phyloP scores from a whole-genome alignment of 1,284 basidiomycete species.

The Phlebopus sp. region DNA sequence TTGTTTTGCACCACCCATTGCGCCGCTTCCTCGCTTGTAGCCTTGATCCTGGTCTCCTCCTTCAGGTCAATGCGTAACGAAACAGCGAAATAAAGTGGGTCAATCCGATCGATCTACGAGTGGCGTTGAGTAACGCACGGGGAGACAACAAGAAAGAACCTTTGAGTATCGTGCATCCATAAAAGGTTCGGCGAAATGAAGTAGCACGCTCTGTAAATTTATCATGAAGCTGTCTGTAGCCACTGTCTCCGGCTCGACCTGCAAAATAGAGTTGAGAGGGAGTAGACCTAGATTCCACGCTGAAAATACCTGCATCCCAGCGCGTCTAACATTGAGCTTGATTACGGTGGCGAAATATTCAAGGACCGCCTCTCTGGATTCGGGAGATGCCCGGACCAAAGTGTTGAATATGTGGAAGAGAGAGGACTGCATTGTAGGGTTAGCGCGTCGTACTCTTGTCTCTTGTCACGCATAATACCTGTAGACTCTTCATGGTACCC shows the following conservation, averaged over 20 bases:
- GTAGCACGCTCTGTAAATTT: slow-evolving; percentile 81
- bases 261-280: not conserved
- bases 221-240: slow-evolving; percentile 93
- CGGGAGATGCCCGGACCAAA: slow-evolving; percentile 80
- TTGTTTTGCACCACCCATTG: slow-evolving; percentile 63
- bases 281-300: not conserved
- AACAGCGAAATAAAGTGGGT: slow-evolving; percentile 76
- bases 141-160: slow-evolving; percentile 37
- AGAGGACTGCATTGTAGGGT: slow-evolving; percentile 46
- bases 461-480: slow-evolving; percentile 44
- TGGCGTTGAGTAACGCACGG: slow-evolving; percentile 12
- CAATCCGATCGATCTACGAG: slow-evolving; percentile 85
- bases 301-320: slow-evolving; percentile 76
- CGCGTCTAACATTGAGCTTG: slow-evolving; percentile 79
- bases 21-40: slow-evolving; percentile 80
- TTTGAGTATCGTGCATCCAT: slow-evolving; percentile 92
- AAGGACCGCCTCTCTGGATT: slow-evolving; percentile 82
- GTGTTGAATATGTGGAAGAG: slow-evolving; percentile 90
- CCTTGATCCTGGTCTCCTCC: slow-evolving; percentile 91
- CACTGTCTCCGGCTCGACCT: slow-evolving; percentile 85
- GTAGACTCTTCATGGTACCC: slow-evolving; percentile 76
- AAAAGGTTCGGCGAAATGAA: slow-evolving; percentile 94
- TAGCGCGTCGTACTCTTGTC: slow-evolving; percentile 6
- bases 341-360: slow-evolving; percentile 78
- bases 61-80: slow-evolving; percentile 70